Conservation (phyloP, 2,329 filamentous ascomycete species). For the Cercospora canescens region DNA sequence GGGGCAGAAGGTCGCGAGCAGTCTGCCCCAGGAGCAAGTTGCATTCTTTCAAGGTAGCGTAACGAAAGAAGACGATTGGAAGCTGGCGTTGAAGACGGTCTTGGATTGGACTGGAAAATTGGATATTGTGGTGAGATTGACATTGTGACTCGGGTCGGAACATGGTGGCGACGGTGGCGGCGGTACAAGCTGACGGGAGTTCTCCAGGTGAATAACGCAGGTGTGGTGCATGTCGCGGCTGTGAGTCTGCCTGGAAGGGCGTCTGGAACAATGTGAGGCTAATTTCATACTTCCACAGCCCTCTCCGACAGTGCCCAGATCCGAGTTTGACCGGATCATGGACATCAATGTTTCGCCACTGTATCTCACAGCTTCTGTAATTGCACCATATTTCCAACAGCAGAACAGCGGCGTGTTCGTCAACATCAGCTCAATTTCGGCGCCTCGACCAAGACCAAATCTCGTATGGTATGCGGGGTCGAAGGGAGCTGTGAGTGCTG, state of each 20-base stretch:
- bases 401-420: slow-evolving; percentile 29
- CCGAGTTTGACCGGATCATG: slow-evolving; percentile 37
- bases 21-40: background rate
- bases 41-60: slow-evolving; percentile 28
- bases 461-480: slow-evolving; percentile 34
- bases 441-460: slow-evolving; percentile 28
- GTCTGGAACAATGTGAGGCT: background rate
- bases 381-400: slow-evolving; percentile 35
- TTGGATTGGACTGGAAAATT: slow-evolving; percentile 26
- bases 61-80: slow-evolving; percentile 30
- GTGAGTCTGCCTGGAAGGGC: slow-evolving; percentile 8
- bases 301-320: slow-evolving; percentile 29
- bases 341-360: slow-evolving; percentile 36
- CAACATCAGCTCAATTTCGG: slow-evolving; percentile 33
- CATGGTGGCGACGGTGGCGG: background rate
- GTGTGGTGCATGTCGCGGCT: slow-evolving; percentile 23
- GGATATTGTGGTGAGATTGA: slow-evolving; percentile 25
- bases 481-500: slow-evolving; percentile 31
- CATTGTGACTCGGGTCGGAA: background rate
- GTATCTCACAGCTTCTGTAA: slow-evolving; percentile 32
- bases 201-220: slow-evolving; percentile 29
- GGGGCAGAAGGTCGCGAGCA: slow-evolving; percentile 16
- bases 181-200: background rate
- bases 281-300: slow-evolving; percentile 17
- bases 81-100: slow-evolving; percentile 26